Evolutionary conservation across 2,329 filamentous ascomycete species (phyloP), one percentile per base, ranked within the genome.

Genomic region (Pestalotiopsis sp.): DNA sequence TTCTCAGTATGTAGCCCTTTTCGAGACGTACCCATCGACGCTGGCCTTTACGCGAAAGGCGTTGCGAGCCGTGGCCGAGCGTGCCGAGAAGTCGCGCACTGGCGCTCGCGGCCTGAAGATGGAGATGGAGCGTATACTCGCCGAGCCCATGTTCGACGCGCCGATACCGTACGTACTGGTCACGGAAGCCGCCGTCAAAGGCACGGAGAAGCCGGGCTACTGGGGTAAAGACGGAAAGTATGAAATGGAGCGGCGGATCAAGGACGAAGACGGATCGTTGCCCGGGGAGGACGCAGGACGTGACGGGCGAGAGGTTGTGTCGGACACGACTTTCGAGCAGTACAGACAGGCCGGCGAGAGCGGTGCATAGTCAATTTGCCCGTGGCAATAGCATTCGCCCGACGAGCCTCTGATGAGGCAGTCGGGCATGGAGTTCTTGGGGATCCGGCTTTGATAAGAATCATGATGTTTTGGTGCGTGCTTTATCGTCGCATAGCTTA

Each of bases 1-100:
- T 3, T 89, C 91, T 60, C 96, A 99, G 80, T 98, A 98, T 79
- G 92, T 91, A 20, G 91, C 94, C 2, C 88, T 98, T 1, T 98
- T 98, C 76, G 88, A 92, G 67, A 91, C 88, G 1, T 91, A 89
- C 70, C 91, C 96, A 0, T 94, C 92, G 66, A 91, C 93, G 61
- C 83, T 99, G 2, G 89, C 88, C 71, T 97, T 98, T 80, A 98
- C 95, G 0, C 91, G 89, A 3, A 89, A 89, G 6, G 92, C 95
- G 0, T 82, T 98, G n/a, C 86, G 90, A 70, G 92, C 92, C 64
- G 89, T 99, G 68, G 95, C 96, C 3, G 87, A 90, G 69, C 81
- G 86, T 55, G 91, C 91, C 35, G 81, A 83, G 52, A 80, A 81
- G 70, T 82, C 86, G 22, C 84, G 84, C 67, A 98, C 95, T 0